These are phyloP conservation scores for Periconia digitata DNA, from an alignment of 2,329 filamentous ascomycete genomes.

Conservation along the genomic window DNA sequence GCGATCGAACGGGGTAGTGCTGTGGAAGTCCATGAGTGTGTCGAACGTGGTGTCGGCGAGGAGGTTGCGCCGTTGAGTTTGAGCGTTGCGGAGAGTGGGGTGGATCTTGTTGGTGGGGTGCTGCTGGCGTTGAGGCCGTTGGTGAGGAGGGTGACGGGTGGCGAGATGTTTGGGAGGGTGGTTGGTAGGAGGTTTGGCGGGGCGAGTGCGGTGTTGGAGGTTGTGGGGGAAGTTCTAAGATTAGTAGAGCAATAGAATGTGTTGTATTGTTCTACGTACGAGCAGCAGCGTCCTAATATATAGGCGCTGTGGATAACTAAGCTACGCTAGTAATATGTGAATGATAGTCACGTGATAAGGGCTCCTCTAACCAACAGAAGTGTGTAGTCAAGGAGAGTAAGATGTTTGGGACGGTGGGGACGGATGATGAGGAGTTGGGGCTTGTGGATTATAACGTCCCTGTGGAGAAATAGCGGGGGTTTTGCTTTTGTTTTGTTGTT, in stretches of 20 bases:
- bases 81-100: conserved; percentile 24
- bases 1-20: conserved; percentile 8
- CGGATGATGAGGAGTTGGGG: not conserved
- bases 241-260: not conserved
- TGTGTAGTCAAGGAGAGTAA: not conserved
- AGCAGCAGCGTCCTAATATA: not conserved
- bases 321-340: too few relatives aligned
- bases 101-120: conserved; percentile 23
- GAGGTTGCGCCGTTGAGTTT: conserved; percentile 19
- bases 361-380: too few relatives aligned
- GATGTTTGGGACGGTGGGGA: not conserved
- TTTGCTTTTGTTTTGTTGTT: not conserved
- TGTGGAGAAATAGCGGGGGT: not conserved
- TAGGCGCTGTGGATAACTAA: too few relatives aligned
- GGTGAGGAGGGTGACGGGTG: conserved; percentile 14
- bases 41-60: conserved; percentile 23
- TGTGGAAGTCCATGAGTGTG: conserved; percentile 23
- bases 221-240: conserved; percentile 7
- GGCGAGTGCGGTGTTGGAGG: conserved; percentile 8
- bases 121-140: conserved; percentile 21
- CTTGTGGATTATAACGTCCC: not conserved
- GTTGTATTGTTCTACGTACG: conserved; percentile 1
- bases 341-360: too few relatives aligned
- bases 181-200: conserved; percentile 10
- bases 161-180: conserved; percentile 13